Conservation (phyloP, 345 rosid species). For the Lumnitzera littorea region DNA sequence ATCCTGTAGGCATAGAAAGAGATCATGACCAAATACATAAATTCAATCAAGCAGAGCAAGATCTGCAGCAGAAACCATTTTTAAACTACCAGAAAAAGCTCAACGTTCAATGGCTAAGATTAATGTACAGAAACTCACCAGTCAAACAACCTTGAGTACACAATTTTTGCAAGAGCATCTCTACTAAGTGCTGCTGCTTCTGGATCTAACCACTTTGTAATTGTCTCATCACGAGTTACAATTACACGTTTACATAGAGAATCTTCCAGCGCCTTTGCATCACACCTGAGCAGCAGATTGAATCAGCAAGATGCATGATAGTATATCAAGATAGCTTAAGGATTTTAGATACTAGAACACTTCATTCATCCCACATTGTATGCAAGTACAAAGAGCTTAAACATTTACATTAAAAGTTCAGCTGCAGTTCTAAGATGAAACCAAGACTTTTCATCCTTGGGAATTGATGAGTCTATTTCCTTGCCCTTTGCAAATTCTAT, state of each 20-base stretch:
- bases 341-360: slow-evolving; percentile 7
- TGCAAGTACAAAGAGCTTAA: slow-evolving; percentile 8
- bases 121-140: slow-evolving; percentile 49
- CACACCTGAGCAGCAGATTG: slow-evolving; percentile 57
- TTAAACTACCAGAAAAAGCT: not conserved
- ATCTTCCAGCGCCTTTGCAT: slow-evolving; percentile 84
- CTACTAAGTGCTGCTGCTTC: slow-evolving; percentile 76
- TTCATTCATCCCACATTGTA: not conserved
- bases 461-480: slow-evolving; percentile 83
- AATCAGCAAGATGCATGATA: slow-evolving; percentile 17
- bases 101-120: not conserved
- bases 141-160: slow-evolving; percentile 91
- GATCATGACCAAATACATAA: slow-evolving; percentile 8
- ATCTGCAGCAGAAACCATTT: not conserved
- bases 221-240: slow-evolving; percentile 97
- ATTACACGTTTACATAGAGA: slow-evolving; percentile 96
- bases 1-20: slow-evolving; percentile 50
- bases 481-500: slow-evolving; percentile 86
- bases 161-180: slow-evolving; percentile 94
- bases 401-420: slow-evolving; percentile 73
- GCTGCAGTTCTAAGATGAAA: slow-evolving; percentile 85
- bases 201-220: slow-evolving; percentile 94
- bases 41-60: too few relatives aligned
- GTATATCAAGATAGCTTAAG: not conserved
- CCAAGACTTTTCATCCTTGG: slow-evolving; percentile 84